phyloP scores from a whole-genome alignment of 495 filamentous ascomycete species.

The Tricharina praecox region DNA sequence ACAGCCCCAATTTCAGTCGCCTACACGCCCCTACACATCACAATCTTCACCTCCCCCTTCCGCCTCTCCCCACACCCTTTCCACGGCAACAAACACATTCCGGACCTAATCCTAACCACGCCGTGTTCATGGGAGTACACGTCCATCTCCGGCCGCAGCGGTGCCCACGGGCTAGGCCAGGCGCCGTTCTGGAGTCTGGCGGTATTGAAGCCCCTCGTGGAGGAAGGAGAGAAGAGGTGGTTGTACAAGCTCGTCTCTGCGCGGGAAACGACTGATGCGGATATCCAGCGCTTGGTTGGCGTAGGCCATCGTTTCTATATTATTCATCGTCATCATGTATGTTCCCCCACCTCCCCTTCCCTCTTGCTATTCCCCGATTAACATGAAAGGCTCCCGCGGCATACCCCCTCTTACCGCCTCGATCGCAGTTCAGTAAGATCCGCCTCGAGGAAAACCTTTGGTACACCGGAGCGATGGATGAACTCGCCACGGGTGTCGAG shows the following conservation, averaged over 20 bases:
- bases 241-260: neutral
- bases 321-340: neutral
- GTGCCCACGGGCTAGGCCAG: conserved; percentile 39
- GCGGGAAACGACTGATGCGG: neutral
- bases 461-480: neutral
- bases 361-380: neutral
- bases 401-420: neutral
- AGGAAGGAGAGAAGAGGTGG: neutral
- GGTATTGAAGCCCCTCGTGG: neutral
- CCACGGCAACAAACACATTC: conserved; percentile 41
- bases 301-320: neutral
- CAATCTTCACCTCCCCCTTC: conserved; percentile 60
- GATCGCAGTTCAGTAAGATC: neutral
- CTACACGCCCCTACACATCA: conserved; percentile 70
- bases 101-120: conserved; percentile 67
- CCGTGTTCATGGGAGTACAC: conserved; percentile 30
- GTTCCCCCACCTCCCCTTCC: too few species aligned
- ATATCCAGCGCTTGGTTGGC: neutral
- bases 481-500: neutral
- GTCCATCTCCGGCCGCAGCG: conserved; percentile 25
- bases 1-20: too few species aligned
- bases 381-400: neutral
- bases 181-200: neutral
- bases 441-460: neutral
- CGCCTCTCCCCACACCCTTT: conserved; percentile 51